Percentiles rank a stretch among this genome's conserved stretches.
These are phyloP conservation scores for Metschnikowia matae DNA, from an alignment of 805 yeast species.

Conservation along the genomic window DNA sequence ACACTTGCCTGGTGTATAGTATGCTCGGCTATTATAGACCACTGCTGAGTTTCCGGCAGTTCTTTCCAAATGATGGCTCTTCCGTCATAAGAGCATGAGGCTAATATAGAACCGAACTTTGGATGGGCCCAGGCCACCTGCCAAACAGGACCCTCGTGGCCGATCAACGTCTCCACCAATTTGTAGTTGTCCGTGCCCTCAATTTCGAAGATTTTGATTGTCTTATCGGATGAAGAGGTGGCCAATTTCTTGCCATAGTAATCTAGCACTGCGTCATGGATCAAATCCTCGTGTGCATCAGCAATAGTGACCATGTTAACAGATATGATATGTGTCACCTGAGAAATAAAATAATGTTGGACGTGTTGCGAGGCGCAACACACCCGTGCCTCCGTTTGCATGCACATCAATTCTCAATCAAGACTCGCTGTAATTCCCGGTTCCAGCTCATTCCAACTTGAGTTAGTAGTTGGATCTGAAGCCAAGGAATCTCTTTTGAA, in stretches of 20 bases:
- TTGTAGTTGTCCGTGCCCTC: constrained; percentile 24
- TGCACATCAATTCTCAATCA: background rate
- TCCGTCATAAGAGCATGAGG: constrained; percentile 94
- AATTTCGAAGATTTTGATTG: constrained; percentile 20
- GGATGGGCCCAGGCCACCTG: constrained; percentile 99
- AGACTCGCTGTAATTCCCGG: background rate
- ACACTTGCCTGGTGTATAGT: constrained; percentile 90
- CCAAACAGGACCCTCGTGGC: constrained; percentile 99
- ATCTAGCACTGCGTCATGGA: constrained; percentile 96
- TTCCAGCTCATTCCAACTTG: background rate
- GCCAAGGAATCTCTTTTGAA: background rate
- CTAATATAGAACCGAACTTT: constrained; percentile 90
- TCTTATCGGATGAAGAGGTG: constrained; percentile 19
- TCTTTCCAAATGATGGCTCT: constrained; percentile 93
- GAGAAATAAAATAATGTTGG: background rate
- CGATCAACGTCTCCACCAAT: constrained; percentile 77
- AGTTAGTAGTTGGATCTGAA: background rate
- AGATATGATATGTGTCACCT: background rate
- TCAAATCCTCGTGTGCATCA: constrained; percentile 87
- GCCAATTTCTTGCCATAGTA: constrained; percentile 95
- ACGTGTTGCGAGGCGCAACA: constrained; percentile 5
- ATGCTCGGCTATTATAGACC: constrained; percentile 86
- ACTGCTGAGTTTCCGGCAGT: constrained; percentile 66
- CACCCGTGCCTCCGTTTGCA: constrained; percentile 1
- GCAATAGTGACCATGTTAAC: constrained; percentile 69